Evolutionary conservation across 176 grass and related monocot species (phyloP), one percentile per base, ranked within the genome.

Genomic region (Oryza brachyantha): DNA sequence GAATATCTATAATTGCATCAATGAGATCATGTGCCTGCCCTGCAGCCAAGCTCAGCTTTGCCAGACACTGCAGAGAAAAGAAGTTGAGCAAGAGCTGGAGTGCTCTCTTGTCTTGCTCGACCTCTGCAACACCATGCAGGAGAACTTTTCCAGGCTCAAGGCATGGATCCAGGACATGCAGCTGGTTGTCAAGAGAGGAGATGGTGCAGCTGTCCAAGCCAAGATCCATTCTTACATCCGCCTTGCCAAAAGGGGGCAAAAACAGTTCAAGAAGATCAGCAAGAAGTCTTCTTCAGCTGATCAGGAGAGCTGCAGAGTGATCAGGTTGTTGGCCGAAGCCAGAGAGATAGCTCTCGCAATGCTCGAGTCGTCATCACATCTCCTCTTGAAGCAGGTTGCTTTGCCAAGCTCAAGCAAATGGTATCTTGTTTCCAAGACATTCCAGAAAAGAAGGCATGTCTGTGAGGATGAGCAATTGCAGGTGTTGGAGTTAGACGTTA

Each of bases 401-500:
- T 67, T 35, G 11, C 59, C 72, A 11, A 37, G 6, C 37, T 4
- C 42, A 27, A 36, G 76, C 72, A 82, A 45, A 34, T 82, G 79
- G 58, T 72, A 38, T 63, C n/a, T 77, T 65, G 65, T 82, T 21
- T 82, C 86, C 12, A 74, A 50, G 69, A 32, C 60, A 60, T 74
- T 42, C 1, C 60, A 46, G 21, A 83, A 68, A 74, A 88, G 2
- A 31, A 79, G 35, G 54, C 3, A 62, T 26, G 22, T 17, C 6
- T 79, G 67, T 10, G 2, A 29, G 1, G 73, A 75, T 48, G 73
- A 73, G 24, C 75, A 79, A 17, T 41, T 86, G 34, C 9, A 79
- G 28, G 28, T 3, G n/a, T 24, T 84, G 42, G 76, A 87, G 75
- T 26, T 72, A 41, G 42, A 79, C 76, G 84, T 84, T 71, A 29